Conservation (phyloP, 768 basidiomycete genomes). For the Mycena crocata region DNA sequence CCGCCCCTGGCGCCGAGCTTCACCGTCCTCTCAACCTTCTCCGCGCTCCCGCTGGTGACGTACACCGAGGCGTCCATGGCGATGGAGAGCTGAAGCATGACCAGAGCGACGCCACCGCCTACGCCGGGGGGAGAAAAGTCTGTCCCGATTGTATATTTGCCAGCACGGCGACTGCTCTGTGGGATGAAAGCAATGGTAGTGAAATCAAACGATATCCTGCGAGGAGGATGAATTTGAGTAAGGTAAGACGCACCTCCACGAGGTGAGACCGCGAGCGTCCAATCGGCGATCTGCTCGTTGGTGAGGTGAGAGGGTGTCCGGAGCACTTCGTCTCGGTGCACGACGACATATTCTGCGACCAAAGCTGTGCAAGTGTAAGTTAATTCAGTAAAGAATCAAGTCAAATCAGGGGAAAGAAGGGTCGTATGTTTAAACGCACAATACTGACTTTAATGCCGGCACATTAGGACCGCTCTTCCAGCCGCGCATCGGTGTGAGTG, state of each 20-base stretch:
- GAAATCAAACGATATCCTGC: too few species aligned
- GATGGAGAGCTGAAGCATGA: slow-evolving; percentile 79
- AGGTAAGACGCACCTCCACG: slow-evolving; percentile 80
- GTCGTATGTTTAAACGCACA: too few species aligned
- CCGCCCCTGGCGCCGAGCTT: slow-evolving; percentile 83
- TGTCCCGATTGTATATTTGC: slow-evolving; percentile 71
- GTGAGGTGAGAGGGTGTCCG: slow-evolving; percentile 73
- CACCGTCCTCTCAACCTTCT: slow-evolving; percentile 76
- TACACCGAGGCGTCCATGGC: slow-evolving; percentile 85
- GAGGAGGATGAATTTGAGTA: too few species aligned
- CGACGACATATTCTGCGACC: slow-evolving; percentile 80
- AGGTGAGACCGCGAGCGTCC: slow-evolving; percentile 83
- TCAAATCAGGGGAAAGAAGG: too few species aligned
- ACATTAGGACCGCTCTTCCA: slow-evolving; percentile 75
- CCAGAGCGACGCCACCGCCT: slow-evolving; percentile 86
- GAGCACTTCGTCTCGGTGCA: slow-evolving; percentile 79
- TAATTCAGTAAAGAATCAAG: not conserved
- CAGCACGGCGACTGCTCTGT: slow-evolving; percentile 10
- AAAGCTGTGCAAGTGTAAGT: slow-evolving; percentile 53
- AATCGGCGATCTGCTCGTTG: slow-evolving; percentile 77
- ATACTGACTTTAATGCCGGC: slow-evolving; percentile 70
- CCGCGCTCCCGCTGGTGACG: slow-evolving; percentile 77
- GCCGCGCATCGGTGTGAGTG: slow-evolving; percentile 81
- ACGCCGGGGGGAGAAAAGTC: slow-evolving; percentile 83
- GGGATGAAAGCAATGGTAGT: not conserved